Evolutionary conservation across 331 rosid genomes (phyloP).

Genomic region (Rhamnella rubrinervis): DNA sequence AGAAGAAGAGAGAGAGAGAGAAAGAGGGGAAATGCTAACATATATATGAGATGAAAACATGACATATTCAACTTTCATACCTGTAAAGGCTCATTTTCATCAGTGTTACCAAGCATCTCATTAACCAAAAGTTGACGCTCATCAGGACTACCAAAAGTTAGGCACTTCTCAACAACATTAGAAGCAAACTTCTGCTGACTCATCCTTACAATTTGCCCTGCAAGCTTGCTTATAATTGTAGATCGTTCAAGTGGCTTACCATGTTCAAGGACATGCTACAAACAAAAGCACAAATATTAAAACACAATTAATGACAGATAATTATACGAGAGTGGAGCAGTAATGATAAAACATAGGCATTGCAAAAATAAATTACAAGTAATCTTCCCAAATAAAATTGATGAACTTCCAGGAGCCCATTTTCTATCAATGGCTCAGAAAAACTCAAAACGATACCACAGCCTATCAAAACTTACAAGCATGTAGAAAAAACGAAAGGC

Average conservation of each 20-base stretch:
- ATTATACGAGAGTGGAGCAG: not conserved
- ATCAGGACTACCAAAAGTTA: conserved; percentile 74
- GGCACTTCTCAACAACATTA: conserved; percentile 93
- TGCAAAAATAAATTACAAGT: not conserved
- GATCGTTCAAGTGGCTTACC: conserved; percentile 78
- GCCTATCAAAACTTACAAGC: not conserved
- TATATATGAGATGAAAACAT: not conserved
- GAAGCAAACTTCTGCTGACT: conserved; percentile 99
- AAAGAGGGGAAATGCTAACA: too few species aligned
- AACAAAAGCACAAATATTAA: conserved; percentile 26
- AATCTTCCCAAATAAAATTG: not conserved
- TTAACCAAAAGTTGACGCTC: conserved; percentile 84
- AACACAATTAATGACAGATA: not conserved
- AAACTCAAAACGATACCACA: not conserved
- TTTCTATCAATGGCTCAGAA: not conserved
- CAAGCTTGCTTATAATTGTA: conserved; percentile 79
- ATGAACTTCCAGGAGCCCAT: not conserved
- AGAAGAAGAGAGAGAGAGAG: too few species aligned
- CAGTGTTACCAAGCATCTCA: conserved; percentile 92
- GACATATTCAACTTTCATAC: conserved; percentile 25
- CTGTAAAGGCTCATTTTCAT: conserved; percentile 98
- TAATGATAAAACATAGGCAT: not conserved
- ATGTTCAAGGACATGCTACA: conserved; percentile 81
- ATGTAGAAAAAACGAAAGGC: not conserved
- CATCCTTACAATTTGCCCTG: conserved; percentile 95